Percentiles rank a stretch among this genome's conserved stretches.
Evolutionary conservation across 345 rosid genomes (phyloP).

Genomic region (Acer campestre): DNA sequence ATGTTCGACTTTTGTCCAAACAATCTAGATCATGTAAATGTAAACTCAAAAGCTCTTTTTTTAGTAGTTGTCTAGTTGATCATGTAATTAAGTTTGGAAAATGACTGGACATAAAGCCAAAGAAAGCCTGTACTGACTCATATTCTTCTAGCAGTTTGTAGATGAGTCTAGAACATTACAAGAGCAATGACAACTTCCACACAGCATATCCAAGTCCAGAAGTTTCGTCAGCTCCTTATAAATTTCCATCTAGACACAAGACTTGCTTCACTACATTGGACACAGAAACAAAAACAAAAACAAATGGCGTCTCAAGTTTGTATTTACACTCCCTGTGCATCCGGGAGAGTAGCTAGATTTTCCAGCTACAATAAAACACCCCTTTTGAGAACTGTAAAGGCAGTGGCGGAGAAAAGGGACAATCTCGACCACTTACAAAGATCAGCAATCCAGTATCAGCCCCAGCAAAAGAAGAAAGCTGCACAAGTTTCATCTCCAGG

Average conservation of each 20-base stretch:
- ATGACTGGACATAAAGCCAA: not conserved
- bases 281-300: not conserved
- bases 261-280: not conserved
- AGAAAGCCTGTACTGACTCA: not conserved
- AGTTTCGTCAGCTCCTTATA: not conserved
- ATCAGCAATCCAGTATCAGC: not conserved
- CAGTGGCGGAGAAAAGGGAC: constrained; percentile 17
- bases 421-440: constrained; percentile 22
- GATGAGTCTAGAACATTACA: constrained; percentile 5
- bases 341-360: not conserved
- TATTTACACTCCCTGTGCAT: constrained; percentile 1
- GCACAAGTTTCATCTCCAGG: constrained; percentile 22
- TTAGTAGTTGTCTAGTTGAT: not conserved
- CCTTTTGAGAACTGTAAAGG: constrained; percentile 5
- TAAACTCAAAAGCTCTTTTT: not conserved
- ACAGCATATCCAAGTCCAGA: constrained; percentile 1
- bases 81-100: not conserved
- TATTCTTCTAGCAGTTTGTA: not conserved
- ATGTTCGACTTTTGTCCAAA: no score
- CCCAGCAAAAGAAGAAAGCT: not conserved
- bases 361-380: not conserved
- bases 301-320: not conserved
- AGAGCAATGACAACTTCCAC: not conserved
- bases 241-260: not conserved
- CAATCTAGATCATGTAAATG: not conserved